Conservation (phyloP, 2,329 filamentous ascomycete genomes). For the Alternaria sp. region DNA sequence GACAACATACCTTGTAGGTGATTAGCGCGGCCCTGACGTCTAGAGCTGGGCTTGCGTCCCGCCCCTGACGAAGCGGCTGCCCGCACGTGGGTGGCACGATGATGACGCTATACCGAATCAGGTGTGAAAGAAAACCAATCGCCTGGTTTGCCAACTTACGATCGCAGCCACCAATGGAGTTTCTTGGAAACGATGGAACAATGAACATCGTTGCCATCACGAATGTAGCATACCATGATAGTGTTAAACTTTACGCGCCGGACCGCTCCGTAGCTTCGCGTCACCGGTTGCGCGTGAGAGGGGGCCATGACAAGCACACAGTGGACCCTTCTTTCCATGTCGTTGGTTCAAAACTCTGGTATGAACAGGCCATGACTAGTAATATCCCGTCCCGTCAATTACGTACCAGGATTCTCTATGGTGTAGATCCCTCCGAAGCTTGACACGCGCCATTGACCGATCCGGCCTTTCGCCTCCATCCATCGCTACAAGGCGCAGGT, state of each 20-base stretch:
- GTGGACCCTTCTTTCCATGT: background rate
- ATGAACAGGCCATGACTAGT: background rate
- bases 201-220: background rate
- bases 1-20: background rate
- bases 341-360: background rate
- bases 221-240: background rate
- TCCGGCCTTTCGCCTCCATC: background rate
- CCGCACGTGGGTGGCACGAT: background rate
- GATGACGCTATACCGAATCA: conserved; percentile 1
- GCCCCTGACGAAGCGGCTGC: background rate
- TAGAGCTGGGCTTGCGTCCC: background rate
- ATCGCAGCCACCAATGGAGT: background rate
- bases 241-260: background rate
- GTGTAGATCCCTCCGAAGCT: background rate
- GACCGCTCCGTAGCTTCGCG: conserved; percentile 3
- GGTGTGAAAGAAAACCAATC: background rate
- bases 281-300: background rate
- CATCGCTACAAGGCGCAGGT: background rate
- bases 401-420: background rate
- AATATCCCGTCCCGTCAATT: background rate
- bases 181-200: background rate
- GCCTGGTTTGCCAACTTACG: too few species aligned
- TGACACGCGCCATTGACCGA: conserved; percentile 1
- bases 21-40: background rate
- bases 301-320: background rate